Evolutionary conservation across 805 yeast genomes (phyloP), one percentile per base, ranked within the genome.

Genomic region (Candida sakaeoensis): DNA sequence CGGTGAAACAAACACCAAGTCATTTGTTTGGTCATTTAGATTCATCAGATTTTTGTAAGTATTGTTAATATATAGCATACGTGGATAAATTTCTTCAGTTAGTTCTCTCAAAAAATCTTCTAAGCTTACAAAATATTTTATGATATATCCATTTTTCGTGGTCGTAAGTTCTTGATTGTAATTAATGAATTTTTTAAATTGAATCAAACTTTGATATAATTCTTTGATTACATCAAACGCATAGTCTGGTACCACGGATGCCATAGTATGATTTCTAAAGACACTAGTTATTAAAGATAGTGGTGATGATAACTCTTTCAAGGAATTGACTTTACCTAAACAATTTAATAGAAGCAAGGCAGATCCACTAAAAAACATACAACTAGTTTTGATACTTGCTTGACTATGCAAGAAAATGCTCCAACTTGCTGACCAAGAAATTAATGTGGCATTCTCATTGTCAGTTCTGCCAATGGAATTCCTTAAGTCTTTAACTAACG

Each of bases 341-440:
- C 53, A 49, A 33, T 58, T 65, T 30, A 42, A 39, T 23, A 61
- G 40, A 10, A 68, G 49, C 3, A 62, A 50, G 2, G 65, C 54
- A 1, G 71, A 58, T 6, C 74, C 74, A 15, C 50, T 47, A 29
- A 54, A 52, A 55, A 67, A 54, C 18, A 65, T 48, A 21, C 58
- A 45, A n/a, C 59, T 49, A 0, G 72, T 64, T 10, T 57, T 56
- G 16, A 61, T 50, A 16, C 60, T 55, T 0, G 68, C 52, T 43
- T 59, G 58, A 15, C 57, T 47, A 37, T 65, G 61, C 30, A 65
- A 49, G 39, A 56, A 64, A 16, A 59, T 56, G 0, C 65, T 53
- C 59, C 68, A 63, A 3, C 68, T 57, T 4, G 67, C 54, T 37
- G 60, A 58, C 18, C 67, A 51, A 2, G 68, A 63, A 32, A 68